These are phyloP conservation scores for Rhizopogon salebrosus DNA, from an alignment of 768 basidiomycete genomes.

Conservation along the genomic window DNA sequence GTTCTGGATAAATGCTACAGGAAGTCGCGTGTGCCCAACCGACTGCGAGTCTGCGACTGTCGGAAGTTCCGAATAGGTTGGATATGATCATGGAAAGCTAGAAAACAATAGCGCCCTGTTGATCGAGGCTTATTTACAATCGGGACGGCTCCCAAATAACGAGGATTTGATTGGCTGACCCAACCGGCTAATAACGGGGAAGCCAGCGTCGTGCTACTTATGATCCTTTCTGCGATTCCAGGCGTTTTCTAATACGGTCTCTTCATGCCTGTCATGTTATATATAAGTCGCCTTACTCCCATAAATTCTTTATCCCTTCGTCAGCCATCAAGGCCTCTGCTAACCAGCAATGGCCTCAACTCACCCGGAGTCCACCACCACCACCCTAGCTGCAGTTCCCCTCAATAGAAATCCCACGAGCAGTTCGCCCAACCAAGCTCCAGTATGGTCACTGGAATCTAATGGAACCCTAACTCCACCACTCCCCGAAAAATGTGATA, in stretches of 20 bases:
- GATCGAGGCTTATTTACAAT: too few species aligned
- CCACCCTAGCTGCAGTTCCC: constrained; percentile 7
- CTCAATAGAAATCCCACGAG: constrained; percentile 10
- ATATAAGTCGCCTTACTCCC: neutral
- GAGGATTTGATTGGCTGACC: neutral
- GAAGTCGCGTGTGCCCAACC: too few species aligned
- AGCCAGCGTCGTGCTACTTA: neutral
- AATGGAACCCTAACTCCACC: constrained; percentile 36
- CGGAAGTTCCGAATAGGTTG: too few species aligned
- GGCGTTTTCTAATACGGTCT: neutral
- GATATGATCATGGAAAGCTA: too few species aligned
- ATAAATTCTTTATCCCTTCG: neutral
- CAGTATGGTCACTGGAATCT: constrained; percentile 63
- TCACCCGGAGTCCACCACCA: neutral
- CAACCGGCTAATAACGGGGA: neutral
- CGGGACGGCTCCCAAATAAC: neutral
- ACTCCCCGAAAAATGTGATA: constrained; percentile 52
- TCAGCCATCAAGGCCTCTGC: neutral
- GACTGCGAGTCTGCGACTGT: too few species aligned
- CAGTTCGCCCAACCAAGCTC: constrained; percentile 26
- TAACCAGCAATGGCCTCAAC: neutral
- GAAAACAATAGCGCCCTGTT: too few species aligned
- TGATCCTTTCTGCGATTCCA: neutral
- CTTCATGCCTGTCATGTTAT: neutral
- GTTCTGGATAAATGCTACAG: too few species aligned